Evolutionary conservation across 805 yeast species (phyloP).

Genomic region (Jamesozyma spencerorum): DNA sequence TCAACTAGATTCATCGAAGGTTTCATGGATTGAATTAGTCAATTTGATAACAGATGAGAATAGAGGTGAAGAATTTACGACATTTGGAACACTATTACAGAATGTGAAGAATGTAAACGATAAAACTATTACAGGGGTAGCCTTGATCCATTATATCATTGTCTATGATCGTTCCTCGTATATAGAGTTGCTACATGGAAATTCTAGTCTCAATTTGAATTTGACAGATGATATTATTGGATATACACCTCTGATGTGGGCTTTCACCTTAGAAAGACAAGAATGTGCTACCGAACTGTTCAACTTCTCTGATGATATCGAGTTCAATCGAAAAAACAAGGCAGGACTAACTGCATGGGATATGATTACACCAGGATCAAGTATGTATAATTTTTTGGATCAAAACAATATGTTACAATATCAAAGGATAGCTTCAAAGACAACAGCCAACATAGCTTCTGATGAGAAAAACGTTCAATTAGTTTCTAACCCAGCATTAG

Average conservation of each 20-base stretch:
- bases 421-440: neutral
- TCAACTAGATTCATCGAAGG: neutral
- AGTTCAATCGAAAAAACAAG: constrained; percentile 33
- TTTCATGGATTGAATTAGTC: constrained; percentile 18
- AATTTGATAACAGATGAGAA: constrained; percentile 17
- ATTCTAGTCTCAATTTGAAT: constrained; percentile 36
- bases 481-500: constrained; percentile 7
- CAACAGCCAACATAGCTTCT: neutral
- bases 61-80: constrained; percentile 16
- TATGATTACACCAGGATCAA: constrained; percentile 46
- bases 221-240: constrained; percentile 40
- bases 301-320: constrained; percentile 51
- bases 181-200: constrained; percentile 39
- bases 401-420: constrained; percentile 36
- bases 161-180: constrained; percentile 42
- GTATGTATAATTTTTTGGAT: constrained; percentile 49
- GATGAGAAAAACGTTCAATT: neutral
- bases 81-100: constrained; percentile 13
- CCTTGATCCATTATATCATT: constrained; percentile 45
- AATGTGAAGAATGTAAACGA: constrained; percentile 16
- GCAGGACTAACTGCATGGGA: constrained; percentile 38
- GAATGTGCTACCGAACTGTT: constrained; percentile 48
- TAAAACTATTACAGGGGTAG: constrained; percentile 32
- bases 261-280: constrained; percentile 52
- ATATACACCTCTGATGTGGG: constrained; percentile 81